phyloP scores from a whole-genome alignment of 768 basidiomycete genomes.

The Xerocomellus amylosporus region DNA sequence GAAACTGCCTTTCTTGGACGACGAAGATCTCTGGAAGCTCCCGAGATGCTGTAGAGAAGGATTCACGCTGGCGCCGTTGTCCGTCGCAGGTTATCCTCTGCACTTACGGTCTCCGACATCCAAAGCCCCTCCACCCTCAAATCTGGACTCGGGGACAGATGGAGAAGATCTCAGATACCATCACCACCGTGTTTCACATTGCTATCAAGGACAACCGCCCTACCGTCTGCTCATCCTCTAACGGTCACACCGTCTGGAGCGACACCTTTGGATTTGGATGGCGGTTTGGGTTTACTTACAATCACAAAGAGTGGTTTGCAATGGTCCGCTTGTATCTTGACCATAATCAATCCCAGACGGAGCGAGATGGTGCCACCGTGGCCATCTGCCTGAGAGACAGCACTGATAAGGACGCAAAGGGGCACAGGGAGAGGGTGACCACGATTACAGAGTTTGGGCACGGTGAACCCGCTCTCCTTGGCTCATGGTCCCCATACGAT shows the following conservation, averaged over 20 bases:
- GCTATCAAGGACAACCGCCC: constrained; percentile 22
- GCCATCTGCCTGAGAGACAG: constrained; percentile 10
- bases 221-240: constrained; percentile 5
- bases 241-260: constrained; percentile 18
- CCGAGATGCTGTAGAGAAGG: constrained; percentile 6
- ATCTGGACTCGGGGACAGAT: background rate
- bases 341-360: constrained; percentile 23
- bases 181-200: constrained; percentile 26
- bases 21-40: background rate
- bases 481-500: constrained; percentile 18
- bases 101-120: background rate
- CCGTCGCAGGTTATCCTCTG: background rate
- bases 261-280: constrained; percentile 28
- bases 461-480: constrained; percentile 23
- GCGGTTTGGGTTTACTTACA: constrained; percentile 27
- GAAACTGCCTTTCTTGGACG: constrained; percentile 6
- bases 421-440: constrained; percentile 10
- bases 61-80: background rate
- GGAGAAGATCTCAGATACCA: constrained; percentile 27
- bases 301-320: constrained; percentile 20
- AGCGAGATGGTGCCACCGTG: constrained; percentile 18
- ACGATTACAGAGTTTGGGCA: constrained; percentile 27
- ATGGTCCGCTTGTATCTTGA: constrained; percentile 27
- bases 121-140: background rate
- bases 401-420: constrained; percentile 1